Conservation (phyloP, 305 asterid species). For the Rubia peregrina region DNA sequence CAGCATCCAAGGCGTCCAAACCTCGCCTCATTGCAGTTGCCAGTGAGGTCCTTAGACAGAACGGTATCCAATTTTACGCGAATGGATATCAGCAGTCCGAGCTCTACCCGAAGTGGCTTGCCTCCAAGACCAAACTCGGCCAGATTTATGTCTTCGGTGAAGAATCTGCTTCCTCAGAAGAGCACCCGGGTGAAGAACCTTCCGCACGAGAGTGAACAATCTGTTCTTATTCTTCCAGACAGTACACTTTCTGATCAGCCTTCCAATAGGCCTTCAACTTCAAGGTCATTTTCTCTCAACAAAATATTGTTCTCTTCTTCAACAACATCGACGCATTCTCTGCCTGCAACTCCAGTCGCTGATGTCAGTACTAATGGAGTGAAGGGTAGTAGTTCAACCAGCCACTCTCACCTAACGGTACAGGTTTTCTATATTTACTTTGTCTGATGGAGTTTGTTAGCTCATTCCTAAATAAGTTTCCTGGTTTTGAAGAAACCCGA, state of each 20-base stretch:
- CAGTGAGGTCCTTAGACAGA: constrained; percentile 54
- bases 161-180: constrained; percentile 69
- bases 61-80: constrained; percentile 48
- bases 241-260: constrained; percentile 59
- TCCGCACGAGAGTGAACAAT: constrained; percentile 60
- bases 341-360: constrained; percentile 71
- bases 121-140: constrained; percentile 89
- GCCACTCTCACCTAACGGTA: constrained; percentile 39
- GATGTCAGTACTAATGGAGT: constrained; percentile 33
- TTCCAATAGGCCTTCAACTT: constrained; percentile 75
- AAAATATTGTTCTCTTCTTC: constrained; percentile 62
- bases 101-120: constrained; percentile 58
- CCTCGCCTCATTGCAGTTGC: constrained; percentile 69
- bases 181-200: constrained; percentile 52
- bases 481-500: constrained; percentile 40
- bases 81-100: constrained; percentile 60
- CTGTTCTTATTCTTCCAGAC: constrained; percentile 66
- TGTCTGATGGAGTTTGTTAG: background rate
- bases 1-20: constrained; percentile 61
- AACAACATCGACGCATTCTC: constrained; percentile 53
- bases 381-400: constrained; percentile 35
- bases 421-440: constrained; percentile 20
- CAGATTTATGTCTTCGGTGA: constrained; percentile 62
- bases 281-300: constrained; percentile 82
- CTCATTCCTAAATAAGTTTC: constrained; percentile 21